phyloP scores from a whole-genome alignment of 2,329 filamentous ascomycete genomes.

The Claviceps maximensis region DNA sequence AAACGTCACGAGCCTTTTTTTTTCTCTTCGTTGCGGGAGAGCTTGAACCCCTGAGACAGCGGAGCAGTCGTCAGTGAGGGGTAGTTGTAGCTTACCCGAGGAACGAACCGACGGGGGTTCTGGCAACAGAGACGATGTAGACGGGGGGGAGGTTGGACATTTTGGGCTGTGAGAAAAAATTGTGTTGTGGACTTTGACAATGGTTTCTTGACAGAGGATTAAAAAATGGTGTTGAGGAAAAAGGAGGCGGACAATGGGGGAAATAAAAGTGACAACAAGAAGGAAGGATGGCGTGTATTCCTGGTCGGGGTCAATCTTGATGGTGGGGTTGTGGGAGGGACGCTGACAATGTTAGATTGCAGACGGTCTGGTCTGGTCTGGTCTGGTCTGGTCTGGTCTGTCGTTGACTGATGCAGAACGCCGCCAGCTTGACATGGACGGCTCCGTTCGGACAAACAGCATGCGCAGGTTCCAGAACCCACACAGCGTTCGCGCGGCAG shows the following conservation, averaged over 20 bases:
- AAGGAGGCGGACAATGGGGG: neutral
- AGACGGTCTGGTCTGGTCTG: neutral
- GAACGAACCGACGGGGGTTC: slow-evolving; percentile 90
- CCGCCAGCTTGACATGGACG: neutral
- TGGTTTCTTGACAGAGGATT: neutral
- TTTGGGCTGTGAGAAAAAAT: neutral
- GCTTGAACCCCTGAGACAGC: neutral
- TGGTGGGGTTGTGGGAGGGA: neutral
- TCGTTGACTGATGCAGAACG: neutral
- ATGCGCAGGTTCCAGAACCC: too few relatives aligned
- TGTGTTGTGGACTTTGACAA: neutral
- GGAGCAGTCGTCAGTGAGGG: slow-evolving; percentile 3
- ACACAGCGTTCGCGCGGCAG: too few relatives aligned
- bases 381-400: neutral
- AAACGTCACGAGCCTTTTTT: neutral
- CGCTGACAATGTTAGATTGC: neutral
- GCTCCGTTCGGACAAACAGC: too few relatives aligned
- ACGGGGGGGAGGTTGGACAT: slow-evolving; percentile 53
- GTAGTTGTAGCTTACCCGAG: slow-evolving; percentile 50
- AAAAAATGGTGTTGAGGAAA: neutral
- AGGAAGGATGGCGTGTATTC: neutral
- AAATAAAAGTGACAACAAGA: neutral
- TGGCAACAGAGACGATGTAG: slow-evolving; percentile 86
- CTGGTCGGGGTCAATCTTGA: neutral
- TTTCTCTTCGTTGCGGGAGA: neutral